Conservation (phyloP, 2,329 filamentous ascomycete genomes). For the Neopestalotiopsis clavispora region DNA sequence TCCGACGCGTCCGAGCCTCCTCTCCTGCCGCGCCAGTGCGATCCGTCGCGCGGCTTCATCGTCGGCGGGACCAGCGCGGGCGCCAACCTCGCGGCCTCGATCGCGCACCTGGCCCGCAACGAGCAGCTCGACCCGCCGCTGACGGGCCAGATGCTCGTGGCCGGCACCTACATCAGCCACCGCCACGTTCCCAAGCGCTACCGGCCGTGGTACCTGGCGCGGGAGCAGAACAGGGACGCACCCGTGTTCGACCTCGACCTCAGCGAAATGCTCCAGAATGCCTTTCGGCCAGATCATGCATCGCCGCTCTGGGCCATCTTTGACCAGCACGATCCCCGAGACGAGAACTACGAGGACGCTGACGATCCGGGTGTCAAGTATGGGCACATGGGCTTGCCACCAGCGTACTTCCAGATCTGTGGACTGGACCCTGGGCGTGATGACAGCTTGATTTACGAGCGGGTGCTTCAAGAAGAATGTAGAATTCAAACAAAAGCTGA, state of each 20-base stretch:
- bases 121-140: conserved; percentile 18
- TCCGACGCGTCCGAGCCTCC: neutral
- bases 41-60: conserved; percentile 9
- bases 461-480: conserved; percentile 13
- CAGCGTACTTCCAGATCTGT: conserved; percentile 17
- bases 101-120: conserved; percentile 23
- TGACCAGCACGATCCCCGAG: conserved; percentile 8
- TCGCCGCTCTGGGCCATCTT: conserved; percentile 15
- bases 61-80: conserved; percentile 11
- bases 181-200: conserved; percentile 8
- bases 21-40: conserved; percentile 10
- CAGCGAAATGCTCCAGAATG: neutral
- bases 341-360: neutral
- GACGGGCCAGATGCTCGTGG: conserved; percentile 21
- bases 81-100: conserved; percentile 14
- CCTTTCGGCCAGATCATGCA: neutral
- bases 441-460: conserved; percentile 18
- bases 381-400: conserved; percentile 5
- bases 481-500: conserved; percentile 3
- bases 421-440: conserved; percentile 15
- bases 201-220: neutral
- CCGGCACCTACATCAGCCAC: conserved; percentile 10
- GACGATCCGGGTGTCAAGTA: neutral
- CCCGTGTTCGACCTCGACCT: conserved; percentile 9
- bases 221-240: conserved; percentile 15